Conservation (phyloP, 208 protist species). For the Leptomonas pyrrhocoris region DNA sequence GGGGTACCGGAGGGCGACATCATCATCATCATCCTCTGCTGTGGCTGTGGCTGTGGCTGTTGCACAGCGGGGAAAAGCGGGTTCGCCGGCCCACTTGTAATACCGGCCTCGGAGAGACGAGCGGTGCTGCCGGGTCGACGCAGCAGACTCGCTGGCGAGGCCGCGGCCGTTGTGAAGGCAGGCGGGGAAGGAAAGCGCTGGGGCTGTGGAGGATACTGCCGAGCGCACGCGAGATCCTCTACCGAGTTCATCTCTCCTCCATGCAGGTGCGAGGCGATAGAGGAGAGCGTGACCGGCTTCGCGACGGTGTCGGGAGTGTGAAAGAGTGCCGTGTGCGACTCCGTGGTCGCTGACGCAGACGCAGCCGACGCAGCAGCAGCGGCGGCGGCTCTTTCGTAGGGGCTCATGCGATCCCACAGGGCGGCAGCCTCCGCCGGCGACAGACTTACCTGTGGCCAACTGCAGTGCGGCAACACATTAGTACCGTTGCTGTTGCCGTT, state of each 20-base stretch:
- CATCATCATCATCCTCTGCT: conserved; percentile 6
- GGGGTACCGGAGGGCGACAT: neutral
- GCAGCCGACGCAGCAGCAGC: conserved; percentile 4
- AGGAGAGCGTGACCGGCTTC: conserved; percentile 31
- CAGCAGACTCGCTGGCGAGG: neutral
- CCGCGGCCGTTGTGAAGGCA: conserved; percentile 15
- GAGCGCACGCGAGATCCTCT: neutral
- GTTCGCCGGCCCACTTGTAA: neutral
- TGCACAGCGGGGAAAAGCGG: conserved; percentile 3
- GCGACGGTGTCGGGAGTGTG: conserved; percentile 24
- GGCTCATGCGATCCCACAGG: conserved; percentile 29
- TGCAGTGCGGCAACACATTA: neutral
- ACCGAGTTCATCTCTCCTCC: conserved; percentile 1
- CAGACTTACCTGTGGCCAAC: conserved; percentile 2
- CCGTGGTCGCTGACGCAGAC: too few species aligned
- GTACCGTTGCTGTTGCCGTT: neutral
- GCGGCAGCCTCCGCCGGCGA: conserved; percentile 8
- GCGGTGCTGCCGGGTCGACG: conserved; percentile 7
- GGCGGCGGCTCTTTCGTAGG: conserved; percentile 20
- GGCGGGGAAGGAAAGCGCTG: conserved; percentile 14
- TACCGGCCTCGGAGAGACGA: neutral
- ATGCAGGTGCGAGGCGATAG: conserved; percentile 30
- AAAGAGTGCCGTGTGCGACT: conserved; percentile 6
- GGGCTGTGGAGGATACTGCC: conserved; percentile 11
- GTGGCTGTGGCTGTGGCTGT: neutral